phyloP scores from a whole-genome alignment of 73 alveolate genomes.

The Paramecium primaurelia region DNA sequence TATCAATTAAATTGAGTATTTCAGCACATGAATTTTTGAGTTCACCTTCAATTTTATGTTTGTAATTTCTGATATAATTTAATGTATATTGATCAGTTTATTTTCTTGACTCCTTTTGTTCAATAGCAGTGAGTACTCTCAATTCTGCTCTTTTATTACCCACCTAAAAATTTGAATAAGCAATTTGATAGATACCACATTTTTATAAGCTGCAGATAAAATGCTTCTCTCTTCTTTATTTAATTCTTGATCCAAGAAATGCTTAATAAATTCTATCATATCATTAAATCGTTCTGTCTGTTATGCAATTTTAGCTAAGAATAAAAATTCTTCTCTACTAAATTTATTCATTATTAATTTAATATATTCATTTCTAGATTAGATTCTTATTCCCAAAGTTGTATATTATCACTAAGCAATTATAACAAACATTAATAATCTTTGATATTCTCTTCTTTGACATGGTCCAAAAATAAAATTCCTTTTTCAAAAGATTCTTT shows the following conservation, averaged over 20 bases:
- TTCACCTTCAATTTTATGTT: constrained; percentile 80
- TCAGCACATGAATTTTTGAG: constrained; percentile 73
- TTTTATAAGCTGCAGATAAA: constrained; percentile 87
- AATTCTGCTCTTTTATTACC: constrained; percentile 87
- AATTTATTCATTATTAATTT: constrained; percentile 50
- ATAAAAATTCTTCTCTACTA: constrained; percentile 71
- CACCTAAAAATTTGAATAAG: constrained; percentile 78
- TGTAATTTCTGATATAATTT: constrained; percentile 76
- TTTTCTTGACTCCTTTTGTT: constrained; percentile 74
- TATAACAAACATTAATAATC: constrained; percentile 84
- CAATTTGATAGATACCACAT: constrained; percentile 48
- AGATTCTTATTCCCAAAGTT: not conserved
- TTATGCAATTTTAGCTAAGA: constrained; percentile 76
- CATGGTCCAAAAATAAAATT: constrained; percentile 77
- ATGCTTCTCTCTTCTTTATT: constrained; percentile 87
- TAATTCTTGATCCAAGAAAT: constrained; percentile 69
- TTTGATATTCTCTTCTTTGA: constrained; percentile 90
- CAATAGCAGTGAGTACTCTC: constrained; percentile 82
- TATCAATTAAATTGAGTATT: constrained; percentile 73
- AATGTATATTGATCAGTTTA: constrained; percentile 75
- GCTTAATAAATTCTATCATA: constrained; percentile 79
- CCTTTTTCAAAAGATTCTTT: constrained; percentile 85
- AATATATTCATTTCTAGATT: not conserved
- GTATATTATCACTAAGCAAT: constrained; percentile 83
- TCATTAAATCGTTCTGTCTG: constrained; percentile 84